These are phyloP conservation scores for Hypholoma sublateritium DNA, from an alignment of 768 basidiomycete species.

Conservation along the genomic window DNA sequence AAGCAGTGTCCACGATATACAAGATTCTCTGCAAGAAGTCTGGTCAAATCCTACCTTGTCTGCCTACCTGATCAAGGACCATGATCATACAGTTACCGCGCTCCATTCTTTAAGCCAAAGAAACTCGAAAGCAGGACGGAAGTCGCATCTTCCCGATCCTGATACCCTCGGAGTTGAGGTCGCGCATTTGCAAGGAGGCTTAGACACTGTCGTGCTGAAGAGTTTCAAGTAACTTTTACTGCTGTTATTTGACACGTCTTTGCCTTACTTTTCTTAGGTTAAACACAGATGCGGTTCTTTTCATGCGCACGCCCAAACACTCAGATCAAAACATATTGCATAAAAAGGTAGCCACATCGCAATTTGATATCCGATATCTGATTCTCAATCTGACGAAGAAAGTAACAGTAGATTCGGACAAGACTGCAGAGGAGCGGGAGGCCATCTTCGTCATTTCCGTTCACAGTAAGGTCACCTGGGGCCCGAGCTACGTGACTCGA, in stretches of 20 bases:
- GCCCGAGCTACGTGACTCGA: slow-evolving; percentile 56
- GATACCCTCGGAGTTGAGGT: slow-evolving; percentile 47
- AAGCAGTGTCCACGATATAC: slow-evolving; percentile 54
- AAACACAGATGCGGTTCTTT: slow-evolving; percentile 51
- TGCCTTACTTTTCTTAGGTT: slow-evolving; percentile 34
- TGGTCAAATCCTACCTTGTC: slow-evolving; percentile 59
- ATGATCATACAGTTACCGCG: slow-evolving; percentile 43
- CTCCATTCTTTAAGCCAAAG: slow-evolving; percentile 30
- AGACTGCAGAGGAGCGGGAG: slow-evolving; percentile 24
- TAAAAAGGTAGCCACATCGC: slow-evolving; percentile 32
- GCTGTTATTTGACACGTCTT: not conserved
- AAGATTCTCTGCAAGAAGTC: slow-evolving; percentile 38
- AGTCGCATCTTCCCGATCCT: slow-evolving; percentile 33
- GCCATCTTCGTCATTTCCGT: slow-evolving; percentile 61
- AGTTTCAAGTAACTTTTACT: slow-evolving; percentile 53
- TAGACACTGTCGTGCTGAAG: slow-evolving; percentile 53
- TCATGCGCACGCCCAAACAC: slow-evolving; percentile 63
- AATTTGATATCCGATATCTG: not conserved
- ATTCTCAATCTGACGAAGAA: slow-evolving; percentile 21
- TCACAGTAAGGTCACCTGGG: slow-evolving; percentile 61
- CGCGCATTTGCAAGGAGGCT: slow-evolving; percentile 41
- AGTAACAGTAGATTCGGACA: slow-evolving; percentile 21
- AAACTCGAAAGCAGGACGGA: slow-evolving; percentile 30
- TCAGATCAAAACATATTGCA: slow-evolving; percentile 64
- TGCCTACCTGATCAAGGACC: slow-evolving; percentile 52